Evolutionary conservation across 1,139 yeast genomes (phyloP).

Genomic region (Nakaseomyces nivariensis): DNA sequence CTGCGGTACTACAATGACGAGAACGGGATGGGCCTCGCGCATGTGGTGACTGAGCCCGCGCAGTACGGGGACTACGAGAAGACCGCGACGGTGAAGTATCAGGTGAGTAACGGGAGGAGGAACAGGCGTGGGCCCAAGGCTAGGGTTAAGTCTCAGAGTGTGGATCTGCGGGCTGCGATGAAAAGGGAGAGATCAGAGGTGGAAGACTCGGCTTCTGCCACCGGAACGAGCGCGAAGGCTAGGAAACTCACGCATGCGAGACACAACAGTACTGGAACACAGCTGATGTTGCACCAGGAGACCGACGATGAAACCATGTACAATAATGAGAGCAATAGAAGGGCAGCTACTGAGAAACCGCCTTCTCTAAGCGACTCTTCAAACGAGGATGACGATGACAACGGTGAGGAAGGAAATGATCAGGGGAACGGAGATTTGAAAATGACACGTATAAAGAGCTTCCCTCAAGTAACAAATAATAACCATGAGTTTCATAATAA

Average conservation of each 20-base stretch:
- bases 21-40: constrained; percentile 30
- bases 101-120: constrained; percentile 18
- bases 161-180: neutral
- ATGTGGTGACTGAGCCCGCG: constrained; percentile 53
- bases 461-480: neutral
- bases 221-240: neutral
- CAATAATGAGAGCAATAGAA: neutral
- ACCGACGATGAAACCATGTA: neutral
- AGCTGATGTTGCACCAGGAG: neutral
- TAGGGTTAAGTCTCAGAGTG: neutral
- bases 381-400: neutral
- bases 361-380: neutral
- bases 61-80: constrained; percentile 38
- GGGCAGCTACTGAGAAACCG: neutral
- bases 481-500: neutral
- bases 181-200: neutral
- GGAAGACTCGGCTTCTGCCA: neutral
- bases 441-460: neutral
- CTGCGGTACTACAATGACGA: constrained; percentile 40
- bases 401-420: neutral
- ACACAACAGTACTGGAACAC: constrained; percentile 1
- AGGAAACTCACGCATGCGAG: neutral
- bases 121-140: neutral
- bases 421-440: neutral
- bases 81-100: constrained; percentile 21